Percentiles rank a stretch among this genome's conserved stretches.
phyloP scores from a whole-genome alignment of 352 stramenopile species.

The Globisporangium carolinianum region DNA sequence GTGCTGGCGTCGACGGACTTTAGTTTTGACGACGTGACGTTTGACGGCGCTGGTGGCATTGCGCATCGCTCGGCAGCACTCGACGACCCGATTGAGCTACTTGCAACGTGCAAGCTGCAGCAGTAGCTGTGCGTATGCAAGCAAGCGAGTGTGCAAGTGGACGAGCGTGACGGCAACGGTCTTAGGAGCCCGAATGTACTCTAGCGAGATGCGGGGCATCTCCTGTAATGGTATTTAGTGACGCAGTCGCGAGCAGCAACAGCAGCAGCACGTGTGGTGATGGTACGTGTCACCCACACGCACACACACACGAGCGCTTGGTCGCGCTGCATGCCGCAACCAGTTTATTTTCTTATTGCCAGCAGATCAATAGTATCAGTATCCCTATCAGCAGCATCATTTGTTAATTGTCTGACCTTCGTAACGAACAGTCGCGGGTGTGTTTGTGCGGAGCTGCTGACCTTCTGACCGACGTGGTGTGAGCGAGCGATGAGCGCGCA shows the following conservation, averaged over 20 bases:
- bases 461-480: too few species aligned
- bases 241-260: constrained; percentile 6
- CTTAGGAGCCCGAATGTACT: constrained; percentile 14
- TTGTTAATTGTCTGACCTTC: too few species aligned
- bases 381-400: neutral
- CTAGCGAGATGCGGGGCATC: constrained; percentile 17
- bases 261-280: neutral
- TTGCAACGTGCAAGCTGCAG: constrained; percentile 25
- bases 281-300: too few species aligned
- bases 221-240: constrained; percentile 19
- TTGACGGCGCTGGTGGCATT: too few species aligned
- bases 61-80: constrained; percentile 8
- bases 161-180: neutral
- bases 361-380: neutral
- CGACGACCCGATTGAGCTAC: constrained; percentile 24
- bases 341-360: neutral
- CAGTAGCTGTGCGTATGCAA: constrained; percentile 4
- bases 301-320: neutral
- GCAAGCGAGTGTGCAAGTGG: neutral
- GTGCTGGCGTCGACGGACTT: constrained; percentile 18
- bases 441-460: too few species aligned
- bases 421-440: too few species aligned
- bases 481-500: too few species aligned
- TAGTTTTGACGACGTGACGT: constrained; percentile 8
- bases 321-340: neutral